These are phyloP conservation scores for Candida buenavistaensis DNA, from an alignment of 1,139 yeast genomes.

Conservation along the genomic window DNA sequence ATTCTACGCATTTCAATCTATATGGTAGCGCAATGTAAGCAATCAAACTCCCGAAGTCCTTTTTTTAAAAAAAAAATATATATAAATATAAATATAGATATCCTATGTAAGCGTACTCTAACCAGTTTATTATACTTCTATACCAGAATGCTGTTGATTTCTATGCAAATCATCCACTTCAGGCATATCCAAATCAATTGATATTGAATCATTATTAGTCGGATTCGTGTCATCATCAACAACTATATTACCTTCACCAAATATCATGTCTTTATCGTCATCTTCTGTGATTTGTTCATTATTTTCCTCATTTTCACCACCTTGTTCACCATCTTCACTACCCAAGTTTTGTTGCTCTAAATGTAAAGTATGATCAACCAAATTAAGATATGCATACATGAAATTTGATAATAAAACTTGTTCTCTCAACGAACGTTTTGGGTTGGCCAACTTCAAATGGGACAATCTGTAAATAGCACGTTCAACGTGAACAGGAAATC, in stretches of 20 bases:
- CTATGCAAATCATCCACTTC: conserved; percentile 4
- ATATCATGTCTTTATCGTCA: conserved; percentile 7
- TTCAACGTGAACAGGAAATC: conserved; percentile 94
- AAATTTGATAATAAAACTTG: conserved; percentile 91
- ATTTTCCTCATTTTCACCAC: conserved; percentile 11
- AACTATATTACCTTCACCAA: conserved; percentile 6
- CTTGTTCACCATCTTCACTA: conserved; percentile 15
- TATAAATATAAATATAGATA: too few species aligned
- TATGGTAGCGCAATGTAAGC: too few species aligned
- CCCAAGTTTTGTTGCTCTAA: conserved; percentile 53
- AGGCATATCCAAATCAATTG: conserved; percentile 12
- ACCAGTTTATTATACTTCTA: conserved; percentile 5
- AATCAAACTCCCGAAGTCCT: too few species aligned
- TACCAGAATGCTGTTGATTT: conserved; percentile 4
- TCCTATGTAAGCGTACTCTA: background rate
- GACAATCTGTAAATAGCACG: conserved; percentile 91
- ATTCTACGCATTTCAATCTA: background rate
- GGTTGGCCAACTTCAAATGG: conserved; percentile 90
- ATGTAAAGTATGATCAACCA: conserved; percentile 86
- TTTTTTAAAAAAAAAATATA: too few species aligned
- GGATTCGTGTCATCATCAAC: conserved; percentile 9
- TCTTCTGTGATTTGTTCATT: conserved; percentile 12
- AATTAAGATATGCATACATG: conserved; percentile 94
- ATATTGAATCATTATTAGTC: conserved; percentile 1
- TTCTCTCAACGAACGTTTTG: conserved; percentile 85